Evolutionary conservation across 2,329 filamentous ascomycete genomes (phyloP).

Genomic region (Sphaerulina vaccinii): DNA sequence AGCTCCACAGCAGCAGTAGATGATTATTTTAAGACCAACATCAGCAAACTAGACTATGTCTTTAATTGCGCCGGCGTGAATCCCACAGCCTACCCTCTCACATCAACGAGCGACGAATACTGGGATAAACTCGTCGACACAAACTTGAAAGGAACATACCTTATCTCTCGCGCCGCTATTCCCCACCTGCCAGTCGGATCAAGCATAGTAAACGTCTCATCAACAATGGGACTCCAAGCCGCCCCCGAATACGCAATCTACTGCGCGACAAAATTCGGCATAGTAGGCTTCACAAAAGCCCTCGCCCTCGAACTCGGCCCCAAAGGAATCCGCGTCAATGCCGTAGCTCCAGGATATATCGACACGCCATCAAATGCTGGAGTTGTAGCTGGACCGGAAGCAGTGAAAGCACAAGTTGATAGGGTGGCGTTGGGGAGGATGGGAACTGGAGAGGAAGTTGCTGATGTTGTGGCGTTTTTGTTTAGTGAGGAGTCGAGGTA

Average conservation of each 20-base stretch:
- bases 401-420: conserved; percentile 41
- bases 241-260: conserved; percentile 44
- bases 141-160: conserved; percentile 44
- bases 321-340: conserved; percentile 42
- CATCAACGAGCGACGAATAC: conserved; percentile 44
- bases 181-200: conserved; percentile 39
- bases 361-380: conserved; percentile 51
- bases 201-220: conserved; percentile 48
- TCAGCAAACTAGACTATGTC: conserved; percentile 39
- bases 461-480: conserved; percentile 52
- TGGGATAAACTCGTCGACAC: conserved; percentile 42
- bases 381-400: conserved; percentile 50
- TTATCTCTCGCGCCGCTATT: conserved; percentile 43
- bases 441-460: conserved; percentile 50
- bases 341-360: conserved; percentile 45
- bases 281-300: conserved; percentile 48
- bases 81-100: conserved; percentile 36
- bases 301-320: conserved; percentile 43
- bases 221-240: conserved; percentile 40
- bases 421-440: conserved; percentile 46
- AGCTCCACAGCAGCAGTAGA: conserved; percentile 28
- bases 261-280: conserved; percentile 44
- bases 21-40: conserved; percentile 27
- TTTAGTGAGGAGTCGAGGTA: conserved; percentile 48
- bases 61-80: conserved; percentile 46